Percentiles rank a stretch among this genome's conserved stretches.
These are phyloP conservation scores for Calonectria hawksworthii DNA, from an alignment of 2,329 filamentous ascomycete species.

Conservation along the genomic window DNA sequence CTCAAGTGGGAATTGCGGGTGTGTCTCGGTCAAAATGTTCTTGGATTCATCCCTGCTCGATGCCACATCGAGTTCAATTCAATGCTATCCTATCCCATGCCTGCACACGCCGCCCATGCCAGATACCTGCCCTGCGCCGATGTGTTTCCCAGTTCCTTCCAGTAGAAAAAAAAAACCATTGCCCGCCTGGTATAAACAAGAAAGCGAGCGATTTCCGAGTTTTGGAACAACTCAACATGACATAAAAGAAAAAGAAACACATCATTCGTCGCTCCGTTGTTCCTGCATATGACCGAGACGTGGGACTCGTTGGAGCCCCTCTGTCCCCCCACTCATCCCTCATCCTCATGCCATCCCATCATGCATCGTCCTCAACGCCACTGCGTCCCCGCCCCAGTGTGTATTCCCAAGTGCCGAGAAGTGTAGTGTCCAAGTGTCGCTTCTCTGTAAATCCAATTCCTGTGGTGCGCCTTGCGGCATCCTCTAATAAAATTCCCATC, in stretches of 20 bases:
- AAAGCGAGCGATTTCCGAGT: conserved; percentile 42
- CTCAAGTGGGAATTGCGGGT: conserved; percentile 5
- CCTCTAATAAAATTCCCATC: conserved; percentile 52
- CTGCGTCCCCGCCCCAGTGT: conserved; percentile 33
- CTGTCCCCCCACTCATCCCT: conserved; percentile 23
- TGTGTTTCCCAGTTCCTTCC: conserved; percentile 25
- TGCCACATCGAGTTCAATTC: conserved; percentile 28
- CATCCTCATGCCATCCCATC: conserved; percentile 28
- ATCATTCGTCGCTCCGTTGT: conserved; percentile 40
- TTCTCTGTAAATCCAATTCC: conserved; percentile 41
- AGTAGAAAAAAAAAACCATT: conserved; percentile 35
- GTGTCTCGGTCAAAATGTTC: conserved; percentile 10
- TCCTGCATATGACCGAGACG: conserved; percentile 44
- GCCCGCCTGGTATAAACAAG: conserved; percentile 44
- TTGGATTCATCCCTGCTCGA: conserved; percentile 18
- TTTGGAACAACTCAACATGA: conserved; percentile 34
- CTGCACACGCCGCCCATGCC: conserved; percentile 32
- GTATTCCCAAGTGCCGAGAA: conserved; percentile 44
- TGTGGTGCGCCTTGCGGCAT: conserved; percentile 56
- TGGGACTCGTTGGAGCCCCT: conserved; percentile 14
- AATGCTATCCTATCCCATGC: conserved; percentile 23
- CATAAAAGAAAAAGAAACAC: conserved; percentile 27
- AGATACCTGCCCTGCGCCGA: conserved; percentile 39
- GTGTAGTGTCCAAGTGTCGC: conserved; percentile 50
- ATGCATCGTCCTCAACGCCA: conserved; percentile 40